Base-by-base conservation (phyloP, 148 eudicot genomes). In the Spergularia bocconei region DNA sequence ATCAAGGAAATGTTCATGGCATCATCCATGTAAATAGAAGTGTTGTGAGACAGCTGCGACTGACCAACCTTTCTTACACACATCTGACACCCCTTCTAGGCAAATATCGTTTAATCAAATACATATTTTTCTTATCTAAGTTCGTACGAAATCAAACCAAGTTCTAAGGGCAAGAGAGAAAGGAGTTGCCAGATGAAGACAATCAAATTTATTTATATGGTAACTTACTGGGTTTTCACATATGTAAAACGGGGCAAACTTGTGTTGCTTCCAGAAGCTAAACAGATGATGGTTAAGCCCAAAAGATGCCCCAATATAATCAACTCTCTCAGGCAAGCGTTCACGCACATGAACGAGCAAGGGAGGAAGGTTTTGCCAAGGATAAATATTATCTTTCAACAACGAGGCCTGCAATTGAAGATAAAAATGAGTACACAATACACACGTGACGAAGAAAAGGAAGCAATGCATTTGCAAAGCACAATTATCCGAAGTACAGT, bases 241-340 rank as follows among this genome's bases (percentile, higher is more conserved):
- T 70, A 95, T 83, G 80, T 88, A 95, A 79, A 95, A 95, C 17
- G 99, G 99, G 81, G 86, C 91, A 79, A 95, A 95, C 73, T 90
- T 88, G 75, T 86, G 97, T 65, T 78, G 92, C 82, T 87, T 91
- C 99, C 99, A 95, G 74, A 95, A 95, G 54, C 92, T 90, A 78
- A 95, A 88, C 20, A 95, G 93, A 73, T 95, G 94, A 73, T 82
- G 81, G 11, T 97, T 95, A 67, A 95, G 99, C 78, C 99, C 99
- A 85, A 90, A 95, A 17, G 99, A 95, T 48, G 92, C 99, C 79
- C 94, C 99, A 41, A 95, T 16, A 62, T 92, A 95, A 78, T 92
- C 93, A 51, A 95, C 89, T 83, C 84, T 92, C 79, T 95, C 99
- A 52, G 97, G 90, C 16, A 83, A 83, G 56, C 98, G 83, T 78